Evolutionary conservation across 2,329 filamentous ascomycete genomes (phyloP), one percentile per base, ranked within the genome.

Genomic region (Neopestalotiopsis rosae): DNA sequence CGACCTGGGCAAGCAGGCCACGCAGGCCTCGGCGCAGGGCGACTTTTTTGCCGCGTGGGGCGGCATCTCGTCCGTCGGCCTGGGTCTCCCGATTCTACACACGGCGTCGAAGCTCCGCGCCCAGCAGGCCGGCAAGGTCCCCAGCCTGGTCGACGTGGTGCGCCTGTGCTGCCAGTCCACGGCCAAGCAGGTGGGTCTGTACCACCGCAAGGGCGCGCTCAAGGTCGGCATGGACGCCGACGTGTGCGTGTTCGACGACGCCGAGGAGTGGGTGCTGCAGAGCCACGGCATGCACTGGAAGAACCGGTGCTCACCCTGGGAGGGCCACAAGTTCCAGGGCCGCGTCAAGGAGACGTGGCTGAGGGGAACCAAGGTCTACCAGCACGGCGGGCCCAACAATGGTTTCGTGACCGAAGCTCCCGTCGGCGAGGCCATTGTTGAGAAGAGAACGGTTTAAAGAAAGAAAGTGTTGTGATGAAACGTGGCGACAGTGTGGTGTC

Each of bases 21-120:
- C 82, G 10, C 76, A 80, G 1, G 78, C 81, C 49, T 81, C 83
- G 28, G 80, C 81, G 30, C 79, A 79, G 61, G 96, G 96, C 49
- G 94, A 98, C 82, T 98, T 99, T 86, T 96, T 98, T 82, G 90
- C 92, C 4, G 95, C 95, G 1, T 99, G 96, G 96, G 96, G 96
- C 67, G 96, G 96, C 14, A 97, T 99, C 76, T 95, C 93, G 4
- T 96, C 93, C 4, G 95, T 99, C 20, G 96, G 96, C 0, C 88
- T 99, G 1, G 96, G 96, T 0, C 87, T 99, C 4, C 94, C 94
- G 4, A 97, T 99, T 72, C 87, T 99, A 5, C 92, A 95, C 90
- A 95, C 94, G 0, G 90, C 94, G 59, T 87, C 92, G 40, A 84
- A 87, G 77, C 86, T 89, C 71, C 87, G 92, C 56, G 83, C 88